Evolutionary conservation across 768 basidiomycete species (phyloP), one percentile per base, ranked within the genome.

Genomic region (Gyrodon lividus): DNA sequence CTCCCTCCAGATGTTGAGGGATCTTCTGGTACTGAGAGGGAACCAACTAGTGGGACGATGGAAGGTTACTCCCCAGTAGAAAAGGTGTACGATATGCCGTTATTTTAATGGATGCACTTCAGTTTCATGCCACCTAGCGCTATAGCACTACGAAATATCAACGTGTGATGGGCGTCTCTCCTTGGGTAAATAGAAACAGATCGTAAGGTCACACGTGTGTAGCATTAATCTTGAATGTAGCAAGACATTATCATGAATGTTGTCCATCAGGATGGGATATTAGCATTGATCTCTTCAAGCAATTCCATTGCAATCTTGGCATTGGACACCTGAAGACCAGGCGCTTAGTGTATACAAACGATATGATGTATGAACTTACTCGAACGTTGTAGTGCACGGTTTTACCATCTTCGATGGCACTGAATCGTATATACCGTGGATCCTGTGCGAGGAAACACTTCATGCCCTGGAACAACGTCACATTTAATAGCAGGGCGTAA

Each of bases 1-100:
- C 57, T 89, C 87, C 23, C 60, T 96, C 47, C 87, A 90, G 64
- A 98, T 98, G 95, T 74, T 95, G 31, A 76, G 86, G 52, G 95
- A 98, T 65, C 68, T 97, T 65, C 61, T 96, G 42, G 78, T 98
- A 26, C 79, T 98, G 30, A 72, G 95, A 48, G 87, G 81, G 22
- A 97, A 97, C 63, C 84, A 91, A 61, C 60, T 86, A 26, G 63
- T 87, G 14, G 91, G 93, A 33, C 72, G 89, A 64, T 97, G 95
- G 90, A 80, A 71, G 56, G 69, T 68, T 52, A 43, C 55, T 49
- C 59, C 61, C 33, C 59, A 40, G 50, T 46, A 50, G 50, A 54
- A 58, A 43, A 55, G 38, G 30, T 59, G 62, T 66, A 67, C 48
- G 37, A 65, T 58, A 58, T 62, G 62, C 57, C 39, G 43, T 52